Conservation (phyloP, 73 alveolate species). For the Stentor roeselii region DNA sequence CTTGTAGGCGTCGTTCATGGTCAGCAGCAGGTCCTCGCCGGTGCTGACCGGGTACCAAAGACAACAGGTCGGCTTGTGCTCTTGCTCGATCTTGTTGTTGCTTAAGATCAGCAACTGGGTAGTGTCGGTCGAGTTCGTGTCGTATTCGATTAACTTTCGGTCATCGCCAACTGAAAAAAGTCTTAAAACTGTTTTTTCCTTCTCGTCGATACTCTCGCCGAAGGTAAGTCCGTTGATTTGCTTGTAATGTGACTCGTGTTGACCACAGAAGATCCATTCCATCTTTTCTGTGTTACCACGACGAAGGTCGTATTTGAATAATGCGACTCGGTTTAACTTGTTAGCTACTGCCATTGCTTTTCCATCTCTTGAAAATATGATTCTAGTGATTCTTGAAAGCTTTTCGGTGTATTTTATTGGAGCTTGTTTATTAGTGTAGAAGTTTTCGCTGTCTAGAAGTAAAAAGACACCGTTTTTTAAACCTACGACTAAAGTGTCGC, state of each 20-base stretch:
- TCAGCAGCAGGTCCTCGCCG: slow-evolving; percentile 88
- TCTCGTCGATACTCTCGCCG: slow-evolving; percentile 78
- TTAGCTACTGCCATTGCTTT: slow-evolving; percentile 14
- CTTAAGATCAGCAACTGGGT: slow-evolving; percentile 40
- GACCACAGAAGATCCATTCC: slow-evolving; percentile 79
- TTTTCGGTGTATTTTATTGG: slow-evolving; percentile 44
- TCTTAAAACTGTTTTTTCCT: slow-evolving; percentile 51
- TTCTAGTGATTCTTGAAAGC: not conserved
- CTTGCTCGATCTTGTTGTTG: slow-evolving; percentile 65
- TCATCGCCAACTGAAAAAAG: slow-evolving; percentile 80
- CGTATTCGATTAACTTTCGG: slow-evolving; percentile 67
- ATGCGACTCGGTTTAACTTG: not conserved
- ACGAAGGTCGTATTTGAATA: not conserved
- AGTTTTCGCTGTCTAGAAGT: slow-evolving; percentile 38
- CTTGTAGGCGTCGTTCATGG: slow-evolving; percentile 92
- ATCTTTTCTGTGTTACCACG: slow-evolving; percentile 39
- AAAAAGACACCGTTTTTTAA: slow-evolving; percentile 58
- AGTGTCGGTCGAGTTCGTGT: slow-evolving; percentile 44
- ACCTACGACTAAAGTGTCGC: slow-evolving; percentile 76
- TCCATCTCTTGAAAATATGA: not conserved
- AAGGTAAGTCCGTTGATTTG: slow-evolving; percentile 70
- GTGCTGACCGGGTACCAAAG: slow-evolving; percentile 93
- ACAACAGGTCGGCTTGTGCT: slow-evolving; percentile 78
- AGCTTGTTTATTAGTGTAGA: slow-evolving; percentile 34
- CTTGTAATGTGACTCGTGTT: slow-evolving; percentile 65